These are phyloP conservation scores for Cucurbita maxima DNA, from an alignment of 306 rosid species.

Conservation along the genomic window DNA sequence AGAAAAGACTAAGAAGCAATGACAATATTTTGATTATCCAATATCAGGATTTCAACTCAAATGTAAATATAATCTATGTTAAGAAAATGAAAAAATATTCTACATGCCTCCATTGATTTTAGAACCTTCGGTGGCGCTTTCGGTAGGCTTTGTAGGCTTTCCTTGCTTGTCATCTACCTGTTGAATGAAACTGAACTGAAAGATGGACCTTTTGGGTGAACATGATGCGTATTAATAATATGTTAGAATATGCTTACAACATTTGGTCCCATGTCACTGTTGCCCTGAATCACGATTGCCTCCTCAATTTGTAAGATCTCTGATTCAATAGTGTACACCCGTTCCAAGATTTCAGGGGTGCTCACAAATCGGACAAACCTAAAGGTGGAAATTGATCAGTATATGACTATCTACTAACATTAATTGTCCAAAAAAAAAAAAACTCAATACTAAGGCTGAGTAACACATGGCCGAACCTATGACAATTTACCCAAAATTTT, in stretches of 20 bases:
- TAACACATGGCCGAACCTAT: background rate
- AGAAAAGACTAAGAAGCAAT: no score
- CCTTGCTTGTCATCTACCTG: constrained; percentile 64
- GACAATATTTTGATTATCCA: no score
- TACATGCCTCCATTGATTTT: constrained; percentile 7
- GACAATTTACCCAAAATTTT: background rate
- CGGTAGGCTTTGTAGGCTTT: constrained; percentile 51
- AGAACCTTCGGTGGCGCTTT: constrained; percentile 41
- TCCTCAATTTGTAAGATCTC: constrained; percentile 92
- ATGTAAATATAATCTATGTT: background rate
- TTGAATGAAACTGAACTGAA: constrained; percentile 11
- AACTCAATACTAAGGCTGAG: background rate
- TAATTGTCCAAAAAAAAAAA: background rate
- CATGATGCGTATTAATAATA: background rate
- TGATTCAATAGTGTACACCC: constrained; percentile 68
- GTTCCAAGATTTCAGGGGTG: constrained; percentile 90
- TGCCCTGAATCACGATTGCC: constrained; percentile 86
- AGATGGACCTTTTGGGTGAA: background rate
- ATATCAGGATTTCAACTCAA: no score
- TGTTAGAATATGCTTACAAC: constrained; percentile 32
- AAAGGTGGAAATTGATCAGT: constrained; percentile 6
- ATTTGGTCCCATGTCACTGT: constrained; percentile 40
- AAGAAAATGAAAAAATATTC: background rate
- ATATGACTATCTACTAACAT: background rate
- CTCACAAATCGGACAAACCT: constrained; percentile 97